Percentiles rank a stretch among this genome's conserved stretches.
These are phyloP conservation scores for Pascua sp. DNA, from an alignment of 1,284 basidiomycete species.

Conservation along the genomic window DNA sequence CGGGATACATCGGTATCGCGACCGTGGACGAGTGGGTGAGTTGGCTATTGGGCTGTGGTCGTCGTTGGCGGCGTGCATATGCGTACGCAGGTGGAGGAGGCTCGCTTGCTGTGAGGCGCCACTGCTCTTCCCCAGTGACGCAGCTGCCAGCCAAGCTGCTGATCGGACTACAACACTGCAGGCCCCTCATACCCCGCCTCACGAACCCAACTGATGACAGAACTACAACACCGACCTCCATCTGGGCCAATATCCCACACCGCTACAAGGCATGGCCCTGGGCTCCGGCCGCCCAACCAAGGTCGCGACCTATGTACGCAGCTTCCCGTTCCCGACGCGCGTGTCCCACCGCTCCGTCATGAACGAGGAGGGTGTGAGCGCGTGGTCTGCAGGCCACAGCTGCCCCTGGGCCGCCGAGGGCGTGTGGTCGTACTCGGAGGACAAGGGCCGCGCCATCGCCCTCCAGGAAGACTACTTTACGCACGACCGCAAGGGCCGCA, in stretches of 20 bases:
- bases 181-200: too few relatives aligned
- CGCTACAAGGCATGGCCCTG: conserved; percentile 78
- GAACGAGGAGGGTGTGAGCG: conserved; percentile 56
- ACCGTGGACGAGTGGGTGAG: conserved; percentile 73
- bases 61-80: too few relatives aligned
- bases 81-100: too few relatives aligned
- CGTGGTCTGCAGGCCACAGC: conserved; percentile 68
- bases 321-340: conserved; percentile 78
- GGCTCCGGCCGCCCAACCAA: conserved; percentile 71
- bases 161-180: too few relatives aligned
- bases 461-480: conserved; percentile 83
- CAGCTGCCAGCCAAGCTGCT: too few relatives aligned
- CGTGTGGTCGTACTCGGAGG: conserved; percentile 84
- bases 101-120: too few relatives aligned
- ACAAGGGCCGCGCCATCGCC: conserved; percentile 66
- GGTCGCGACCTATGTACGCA: conserved; percentile 71
- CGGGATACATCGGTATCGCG: conserved; percentile 79
- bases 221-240: conserved; percentile 93
- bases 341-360: conserved; percentile 49
- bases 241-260: conserved; percentile 73
- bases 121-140: too few relatives aligned
- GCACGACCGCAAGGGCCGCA: conserved; percentile 60
- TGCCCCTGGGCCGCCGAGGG: conserved; percentile 90
- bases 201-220: conserved; percentile 14
- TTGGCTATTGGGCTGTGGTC: neutral